A percentile compares a stretch with the other conserved stretches of the same genome.
These are phyloP conservation scores for Coniochaeta sp. DNA, from an alignment of 2,329 filamentous ascomycete genomes.

Conservation along the genomic window DNA sequence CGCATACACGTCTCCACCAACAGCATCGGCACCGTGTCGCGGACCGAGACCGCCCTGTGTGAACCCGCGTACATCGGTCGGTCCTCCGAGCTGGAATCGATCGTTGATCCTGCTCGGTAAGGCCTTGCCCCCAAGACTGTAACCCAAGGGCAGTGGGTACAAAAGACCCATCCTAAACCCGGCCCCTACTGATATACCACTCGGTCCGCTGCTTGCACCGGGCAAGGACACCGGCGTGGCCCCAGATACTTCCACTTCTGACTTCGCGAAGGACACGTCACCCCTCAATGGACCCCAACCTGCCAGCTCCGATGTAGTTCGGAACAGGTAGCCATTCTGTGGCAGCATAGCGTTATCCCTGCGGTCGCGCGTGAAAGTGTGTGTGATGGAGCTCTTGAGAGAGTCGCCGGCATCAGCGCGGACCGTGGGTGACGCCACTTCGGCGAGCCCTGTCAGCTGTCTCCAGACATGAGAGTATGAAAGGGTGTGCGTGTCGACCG, in stretches of 20 bases:
- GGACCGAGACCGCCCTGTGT: slow-evolving; percentile 83
- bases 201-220: slow-evolving; percentile 53
- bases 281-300: slow-evolving; percentile 77
- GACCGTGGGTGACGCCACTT: slow-evolving; percentile 72
- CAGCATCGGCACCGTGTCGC: slow-evolving; percentile 74
- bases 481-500: slow-evolving; percentile 53
- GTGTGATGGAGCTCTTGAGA: slow-evolving; percentile 79
- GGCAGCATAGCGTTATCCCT: slow-evolving; percentile 83
- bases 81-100: slow-evolving; percentile 89
- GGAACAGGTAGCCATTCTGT: slow-evolving; percentile 71
- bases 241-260: slow-evolving; percentile 74
- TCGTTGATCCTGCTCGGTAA: slow-evolving; percentile 80
- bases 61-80: slow-evolving; percentile 92
- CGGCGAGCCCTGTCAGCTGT: slow-evolving; percentile 73
- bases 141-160: slow-evolving; percentile 68
- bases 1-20: slow-evolving; percentile 88
- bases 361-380: slow-evolving; percentile 72
- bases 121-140: slow-evolving; percentile 40
- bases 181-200: slow-evolving; percentile 75
- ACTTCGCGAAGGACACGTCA: slow-evolving; percentile 90
- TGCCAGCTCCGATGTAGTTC: slow-evolving; percentile 74
- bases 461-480: slow-evolving; percentile 80
- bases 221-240: slow-evolving; percentile 69
- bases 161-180: slow-evolving; percentile 77
- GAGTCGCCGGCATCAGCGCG: slow-evolving; percentile 82